Evolutionary conservation across 352 stramenopile genomes (phyloP), one percentile per base, ranked within the genome.

Genomic region (Pythium volutum): DNA sequence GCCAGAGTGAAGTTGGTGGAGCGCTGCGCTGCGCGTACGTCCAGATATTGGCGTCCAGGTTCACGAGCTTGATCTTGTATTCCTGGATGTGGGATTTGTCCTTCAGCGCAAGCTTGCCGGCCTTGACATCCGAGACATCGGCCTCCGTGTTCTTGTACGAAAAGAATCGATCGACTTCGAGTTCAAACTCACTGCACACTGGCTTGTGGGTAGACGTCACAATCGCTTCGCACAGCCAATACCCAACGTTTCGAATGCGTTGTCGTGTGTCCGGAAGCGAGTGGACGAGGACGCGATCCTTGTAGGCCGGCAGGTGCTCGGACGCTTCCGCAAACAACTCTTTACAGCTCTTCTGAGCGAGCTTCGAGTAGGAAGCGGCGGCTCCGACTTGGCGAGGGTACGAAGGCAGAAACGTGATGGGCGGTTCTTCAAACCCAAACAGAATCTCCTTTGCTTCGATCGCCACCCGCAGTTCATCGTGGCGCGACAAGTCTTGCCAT

Each of bases 381-480:
- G 69, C 62, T 11, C 79, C 84, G 20, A 88, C 64, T 46, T 81
- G 77, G 12, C 86, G 80, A 34, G 86, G 86, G 49, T 79, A 93
- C 1, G 84, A 84, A 12, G 86, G 86, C 20, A 93, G 33, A 47
- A 95, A 95, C 4, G 59, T 61, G 48, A 95, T 93, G 0, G 71
- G 54, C 33, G 86, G 82, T 34, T 95, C 84, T 58, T 93, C 80
- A 50, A 95, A 95, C 0, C 86, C 86, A 50, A 79, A 91, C n/a
- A 95, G 88, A 12, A 91, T 77, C 50, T 95, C 86, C 31, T 93
- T 93, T 1, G 75, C 76, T 43, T 93, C 84, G 11, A 95, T 86
- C 2, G 77, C 81, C 4, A 74, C 75, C 11, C 75, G 70, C 7
- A 95, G 48, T 33, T 92, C 77, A 42, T 95, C 86, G 45, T 81